Evolutionary conservation across 179 eudicot genomes (phyloP), one percentile per base, ranked within the genome.

Genomic region (Silene coronaria): DNA sequence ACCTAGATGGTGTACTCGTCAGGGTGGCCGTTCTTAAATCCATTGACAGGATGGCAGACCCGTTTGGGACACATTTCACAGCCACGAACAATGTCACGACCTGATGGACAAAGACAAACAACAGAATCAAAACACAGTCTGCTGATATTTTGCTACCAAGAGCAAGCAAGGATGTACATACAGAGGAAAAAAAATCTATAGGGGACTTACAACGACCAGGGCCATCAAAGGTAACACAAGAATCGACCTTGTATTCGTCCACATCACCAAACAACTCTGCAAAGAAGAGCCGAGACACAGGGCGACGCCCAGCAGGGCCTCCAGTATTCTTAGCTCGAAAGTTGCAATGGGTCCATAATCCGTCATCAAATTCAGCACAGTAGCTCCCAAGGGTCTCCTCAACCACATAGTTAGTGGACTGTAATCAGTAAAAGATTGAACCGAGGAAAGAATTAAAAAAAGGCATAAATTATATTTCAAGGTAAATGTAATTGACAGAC

Each of bases 351-450:
- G 60, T 8, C 60, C 60, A 55, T 3, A n/a, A n/a, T 55, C 60
- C 60, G 2, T 55, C 60, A 16, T n/a, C 22, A 55, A 14, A n/a
- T 14, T n/a, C 60, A 55, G 6, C 23, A 55, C 7, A 3, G 60
- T 55, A 55, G 60, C 60, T 55, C 19, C 60, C 60, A 55, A 55
- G 60, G 60, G 60, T 55, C 60, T 55, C 60, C 60, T 55, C 60
- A n/a, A 55, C 13, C 21, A 55, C 60, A 55, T 55, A 55, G 23
- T 55, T 55, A 55, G 60, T 55, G 60, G 60, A 55, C 60, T 55
- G 60, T 55, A 55, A 55, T n/a, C 60, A 55, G 60, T 14, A 14
- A 55, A 55, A 55, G 22, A 30, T 30, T 30, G 34, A 30, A 30
- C 34, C 34, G 5, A 0, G 34, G 34, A 30, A 30, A 30, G 2